Conservation (phyloP, 139 green algal species). For the Chlorella sp. region DNA sequence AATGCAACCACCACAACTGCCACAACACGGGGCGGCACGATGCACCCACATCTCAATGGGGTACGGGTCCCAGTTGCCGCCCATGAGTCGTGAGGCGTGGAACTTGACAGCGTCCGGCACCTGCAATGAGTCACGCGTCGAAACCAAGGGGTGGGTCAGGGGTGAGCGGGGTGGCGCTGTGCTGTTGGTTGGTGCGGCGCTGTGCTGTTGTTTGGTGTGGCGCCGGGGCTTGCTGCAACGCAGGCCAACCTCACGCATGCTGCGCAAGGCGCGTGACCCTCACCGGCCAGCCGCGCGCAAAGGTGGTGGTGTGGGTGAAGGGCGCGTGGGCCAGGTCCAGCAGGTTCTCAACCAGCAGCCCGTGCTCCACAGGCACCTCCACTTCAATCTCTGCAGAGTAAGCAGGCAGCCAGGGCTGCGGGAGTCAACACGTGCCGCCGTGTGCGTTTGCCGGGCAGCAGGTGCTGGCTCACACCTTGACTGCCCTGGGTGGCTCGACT, state of each 20-base stretch:
- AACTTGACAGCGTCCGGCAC: slow-evolving; percentile 91
- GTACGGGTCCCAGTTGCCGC: slow-evolving; percentile 97
- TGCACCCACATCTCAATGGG: slow-evolving; percentile 91
- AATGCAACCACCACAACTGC: no score
- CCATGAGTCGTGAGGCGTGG: slow-evolving; percentile 53
- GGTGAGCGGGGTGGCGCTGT: not conserved
- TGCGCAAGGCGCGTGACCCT: not conserved
- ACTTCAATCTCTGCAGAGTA: slow-evolving; percentile 70
- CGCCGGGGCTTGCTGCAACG: not conserved
- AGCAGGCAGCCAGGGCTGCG: not conserved
- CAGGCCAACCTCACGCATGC: not conserved
- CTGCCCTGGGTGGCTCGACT: no score
- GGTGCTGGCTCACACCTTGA: no score
- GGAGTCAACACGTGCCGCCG: no score
- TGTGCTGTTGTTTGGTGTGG: not conserved
- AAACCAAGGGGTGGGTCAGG: not conserved
- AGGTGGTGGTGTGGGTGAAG: slow-evolving; percentile 98
- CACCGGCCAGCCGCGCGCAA: slow-evolving; percentile 94
- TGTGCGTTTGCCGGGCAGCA: not conserved
- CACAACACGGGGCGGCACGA: no score
- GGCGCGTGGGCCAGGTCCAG: slow-evolving; percentile 98
- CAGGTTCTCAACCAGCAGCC: slow-evolving; percentile 98
- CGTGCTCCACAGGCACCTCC: slow-evolving; percentile 98
- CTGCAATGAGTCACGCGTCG: no score
- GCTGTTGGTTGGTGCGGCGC: not conserved